A percentile compares a stretch with the other conserved stretches of the same genome.
phyloP scores from a whole-genome alignment of 768 basidiomycete genomes.

The Russula vinacea region DNA sequence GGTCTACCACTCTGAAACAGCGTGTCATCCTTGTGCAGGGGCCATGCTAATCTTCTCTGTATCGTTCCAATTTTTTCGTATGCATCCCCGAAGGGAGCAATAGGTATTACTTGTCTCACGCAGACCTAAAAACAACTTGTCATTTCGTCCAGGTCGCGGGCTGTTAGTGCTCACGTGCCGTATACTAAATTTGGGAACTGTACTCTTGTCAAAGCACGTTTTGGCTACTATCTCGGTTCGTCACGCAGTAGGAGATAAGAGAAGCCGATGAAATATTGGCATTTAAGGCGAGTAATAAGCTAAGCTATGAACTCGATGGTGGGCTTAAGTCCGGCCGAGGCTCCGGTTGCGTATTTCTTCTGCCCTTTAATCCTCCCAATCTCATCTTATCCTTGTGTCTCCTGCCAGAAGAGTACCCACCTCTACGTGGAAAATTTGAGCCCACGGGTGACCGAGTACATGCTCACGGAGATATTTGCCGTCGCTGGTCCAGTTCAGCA shows the following conservation, averaged over 20 bases:
- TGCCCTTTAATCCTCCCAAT: neutral
- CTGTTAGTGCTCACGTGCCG: too few species aligned
- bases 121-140: too few species aligned
- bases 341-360: conserved; percentile 54
- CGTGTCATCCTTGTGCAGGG: conserved; percentile 99
- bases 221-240: too few species aligned
- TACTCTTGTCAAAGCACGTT: too few species aligned
- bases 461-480: conserved; percentile 97
- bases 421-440: conserved; percentile 98
- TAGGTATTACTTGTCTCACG: too few species aligned
- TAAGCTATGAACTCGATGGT: conserved; percentile 81
- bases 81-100: conserved; percentile 3
- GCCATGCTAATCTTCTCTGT: conserved; percentile 99
- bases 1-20: conserved; percentile 87
- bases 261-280: too few species aligned
- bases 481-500: conserved; percentile 96
- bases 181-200: too few species aligned
- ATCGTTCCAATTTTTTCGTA: conserved; percentile 3
- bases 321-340: conserved; percentile 66
- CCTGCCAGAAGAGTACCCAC: conserved; percentile 84
- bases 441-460: conserved; percentile 97
- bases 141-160: too few species aligned
- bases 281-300: too few species aligned
- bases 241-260: too few species aligned
- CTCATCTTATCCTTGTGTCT: conserved; percentile 29